Evolutionary conservation across 177 flowering plant species (phyloP).

Genomic region (Telopea speciosissima): DNA sequence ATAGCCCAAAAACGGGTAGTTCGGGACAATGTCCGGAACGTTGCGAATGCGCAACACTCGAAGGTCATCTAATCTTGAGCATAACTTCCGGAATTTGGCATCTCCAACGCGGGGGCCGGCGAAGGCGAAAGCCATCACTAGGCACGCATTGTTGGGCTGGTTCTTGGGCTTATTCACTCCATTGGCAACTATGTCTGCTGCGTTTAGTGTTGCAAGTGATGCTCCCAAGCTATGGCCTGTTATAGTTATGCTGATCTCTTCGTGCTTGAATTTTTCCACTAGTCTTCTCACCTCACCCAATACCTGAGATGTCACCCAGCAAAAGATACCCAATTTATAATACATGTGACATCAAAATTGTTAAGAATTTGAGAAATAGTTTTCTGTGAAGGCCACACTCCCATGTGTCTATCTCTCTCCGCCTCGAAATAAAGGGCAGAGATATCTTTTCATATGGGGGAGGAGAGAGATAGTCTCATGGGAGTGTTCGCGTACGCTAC

Average conservation of each 20-base stretch:
- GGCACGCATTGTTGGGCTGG: conserved; percentile 31
- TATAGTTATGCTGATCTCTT: conserved; percentile 73
- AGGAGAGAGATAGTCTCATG: no score
- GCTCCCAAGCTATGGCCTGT: conserved; percentile 92
- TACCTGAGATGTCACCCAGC: conserved; percentile 55
- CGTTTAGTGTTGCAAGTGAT: conserved; percentile 63
- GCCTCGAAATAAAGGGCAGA: no score
- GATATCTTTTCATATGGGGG: no score
- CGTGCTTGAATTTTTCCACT: conserved; percentile 52
- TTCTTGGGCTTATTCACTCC: conserved; percentile 55
- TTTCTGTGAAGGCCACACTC: no score
- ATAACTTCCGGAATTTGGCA: conserved; percentile 32
- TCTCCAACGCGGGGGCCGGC: conserved; percentile 50
- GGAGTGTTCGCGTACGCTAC: no score
- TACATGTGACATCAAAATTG: no score
- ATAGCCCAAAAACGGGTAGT: conserved; percentile 58
- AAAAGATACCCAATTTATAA: no score
- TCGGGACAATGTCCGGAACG: conserved; percentile 54
- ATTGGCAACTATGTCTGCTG: conserved; percentile 63
- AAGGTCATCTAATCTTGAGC: conserved; percentile 27
- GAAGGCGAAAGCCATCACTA: no score
- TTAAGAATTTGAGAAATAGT: no score
- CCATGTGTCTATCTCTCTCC: no score
- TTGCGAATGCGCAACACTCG: conserved; percentile 42
- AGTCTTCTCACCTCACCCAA: conserved; percentile 53